These are phyloP conservation scores for Ophiocordyceps camponoti-rufipedis DNA, from an alignment of 2,329 filamentous ascomycete species.

Conservation along the genomic window DNA sequence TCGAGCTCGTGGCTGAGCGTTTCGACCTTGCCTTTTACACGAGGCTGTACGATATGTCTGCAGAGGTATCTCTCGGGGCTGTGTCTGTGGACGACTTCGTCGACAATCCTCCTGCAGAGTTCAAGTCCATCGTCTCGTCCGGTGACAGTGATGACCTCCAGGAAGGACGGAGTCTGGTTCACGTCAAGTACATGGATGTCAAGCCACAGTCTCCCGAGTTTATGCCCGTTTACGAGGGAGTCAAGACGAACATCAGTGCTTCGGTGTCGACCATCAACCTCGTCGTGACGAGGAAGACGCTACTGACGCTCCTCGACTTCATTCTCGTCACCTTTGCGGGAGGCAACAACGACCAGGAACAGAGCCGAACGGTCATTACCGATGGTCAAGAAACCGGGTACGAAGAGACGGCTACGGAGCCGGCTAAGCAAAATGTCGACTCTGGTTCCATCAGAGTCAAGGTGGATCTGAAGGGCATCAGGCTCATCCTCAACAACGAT, in stretches of 20 bases:
- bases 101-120: slow-evolving; percentile 71
- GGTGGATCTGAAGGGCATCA: slow-evolving; percentile 81
- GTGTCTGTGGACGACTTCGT: slow-evolving; percentile 90
- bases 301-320: slow-evolving; percentile 86
- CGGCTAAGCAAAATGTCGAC: slow-evolving; percentile 15
- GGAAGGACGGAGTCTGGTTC: slow-evolving; percentile 65
- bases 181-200: slow-evolving; percentile 76
- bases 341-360: slow-evolving; percentile 26
- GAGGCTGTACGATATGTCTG: slow-evolving; percentile 79
- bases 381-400: slow-evolving; percentile 13
- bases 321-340: slow-evolving; percentile 78
- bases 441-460: slow-evolving; percentile 79
- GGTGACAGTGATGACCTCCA: slow-evolving; percentile 52
- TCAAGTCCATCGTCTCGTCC: slow-evolving; percentile 95
- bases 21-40: slow-evolving; percentile 82
- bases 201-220: slow-evolving; percentile 88
- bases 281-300: slow-evolving; percentile 79
- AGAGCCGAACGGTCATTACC: slow-evolving; percentile 16
- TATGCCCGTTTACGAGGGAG: slow-evolving; percentile 74
- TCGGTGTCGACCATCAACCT: slow-evolving; percentile 91
- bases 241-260: slow-evolving; percentile 84
- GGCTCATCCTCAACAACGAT: slow-evolving; percentile 91
- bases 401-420: slow-evolving; percentile 16
- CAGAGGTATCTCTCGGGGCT: slow-evolving; percentile 74
- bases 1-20: slow-evolving; percentile 77